Conservation (phyloP, 2,329 filamentous ascomycete genomes). For the Pyricularia sp. region DNA sequence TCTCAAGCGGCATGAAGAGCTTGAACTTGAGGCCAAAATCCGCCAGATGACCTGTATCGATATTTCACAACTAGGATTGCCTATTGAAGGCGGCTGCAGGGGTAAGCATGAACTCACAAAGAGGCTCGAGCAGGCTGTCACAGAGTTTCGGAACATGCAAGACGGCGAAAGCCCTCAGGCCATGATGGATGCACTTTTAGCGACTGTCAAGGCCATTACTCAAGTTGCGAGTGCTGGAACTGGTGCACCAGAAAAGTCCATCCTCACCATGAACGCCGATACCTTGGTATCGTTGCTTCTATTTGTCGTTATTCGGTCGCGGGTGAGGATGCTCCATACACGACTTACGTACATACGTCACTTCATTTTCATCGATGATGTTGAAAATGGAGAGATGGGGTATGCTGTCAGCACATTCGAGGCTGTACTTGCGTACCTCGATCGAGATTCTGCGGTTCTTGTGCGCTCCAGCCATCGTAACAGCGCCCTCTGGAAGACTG, state of each 20-base stretch:
- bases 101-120: slow-evolving; percentile 73
- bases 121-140: slow-evolving; percentile 65
- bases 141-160: slow-evolving; percentile 78
- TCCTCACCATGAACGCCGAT: slow-evolving; percentile 64
- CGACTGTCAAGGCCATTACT: slow-evolving; percentile 74
- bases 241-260: slow-evolving; percentile 35
- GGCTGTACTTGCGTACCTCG: slow-evolving; percentile 79
- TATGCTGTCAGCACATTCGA: slow-evolving; percentile 95
- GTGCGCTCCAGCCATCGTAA: slow-evolving; percentile 79
- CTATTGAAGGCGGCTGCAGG: slow-evolving; percentile 62
- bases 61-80: slow-evolving; percentile 84
- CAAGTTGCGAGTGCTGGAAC: slow-evolving; percentile 38
- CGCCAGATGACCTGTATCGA: slow-evolving; percentile 89
- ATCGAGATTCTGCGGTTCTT: slow-evolving; percentile 67
- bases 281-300: slow-evolving; percentile 83
- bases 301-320: slow-evolving; percentile 82
- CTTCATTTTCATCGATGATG: slow-evolving; percentile 95
- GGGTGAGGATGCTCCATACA: slow-evolving; percentile 76
- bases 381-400: slow-evolving; percentile 89
- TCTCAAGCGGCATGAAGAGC: slow-evolving; percentile 68
- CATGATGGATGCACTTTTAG: slow-evolving; percentile 71
- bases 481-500: slow-evolving; percentile 75
- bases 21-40: slow-evolving; percentile 79
- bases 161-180: slow-evolving; percentile 70
- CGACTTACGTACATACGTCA: slow-evolving; percentile 89